Conservation (phyloP, 1,139 yeast genomes). For the Magnusiomyces tetraspermus region DNA sequence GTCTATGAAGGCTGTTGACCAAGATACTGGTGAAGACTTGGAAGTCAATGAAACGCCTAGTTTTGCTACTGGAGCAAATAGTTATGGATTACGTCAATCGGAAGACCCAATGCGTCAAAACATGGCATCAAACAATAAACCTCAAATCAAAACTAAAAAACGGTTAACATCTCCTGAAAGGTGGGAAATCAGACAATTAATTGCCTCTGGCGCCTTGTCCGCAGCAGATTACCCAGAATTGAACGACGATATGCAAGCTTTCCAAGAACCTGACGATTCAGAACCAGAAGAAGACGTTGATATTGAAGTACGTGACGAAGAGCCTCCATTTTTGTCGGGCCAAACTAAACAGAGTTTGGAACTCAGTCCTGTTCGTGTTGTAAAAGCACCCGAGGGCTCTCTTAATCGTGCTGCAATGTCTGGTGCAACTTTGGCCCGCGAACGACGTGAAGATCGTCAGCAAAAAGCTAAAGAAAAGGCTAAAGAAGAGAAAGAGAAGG, state of each 20-base stretch:
- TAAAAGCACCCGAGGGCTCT: slow-evolving; percentile 71
- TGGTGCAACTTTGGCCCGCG: slow-evolving; percentile 63
- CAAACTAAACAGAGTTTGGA: slow-evolving; percentile 39
- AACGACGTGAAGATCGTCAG: slow-evolving; percentile 50
- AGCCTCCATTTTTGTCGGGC: slow-evolving; percentile 67
- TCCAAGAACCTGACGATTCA: slow-evolving; percentile 19
- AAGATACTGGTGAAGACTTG: slow-evolving; percentile 47
- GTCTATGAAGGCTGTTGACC: slow-evolving; percentile 71
- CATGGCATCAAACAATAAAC: not conserved
- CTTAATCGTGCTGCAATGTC: slow-evolving; percentile 64
- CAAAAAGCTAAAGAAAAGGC: slow-evolving; percentile 42
- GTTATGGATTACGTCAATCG: slow-evolving; percentile 9
- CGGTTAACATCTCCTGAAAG: slow-evolving; percentile 75
- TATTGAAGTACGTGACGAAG: slow-evolving; percentile 58
- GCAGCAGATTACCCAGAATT: slow-evolving; percentile 53
- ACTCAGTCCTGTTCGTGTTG: slow-evolving; percentile 46
- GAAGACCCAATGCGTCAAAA: slow-evolving; percentile 4
- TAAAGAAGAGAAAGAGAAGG: slow-evolving; percentile 29
- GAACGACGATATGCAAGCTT: not conserved
- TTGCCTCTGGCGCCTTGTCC: slow-evolving; percentile 67
- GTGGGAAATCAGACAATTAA: slow-evolving; percentile 81
- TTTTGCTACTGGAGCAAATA: slow-evolving; percentile 16
- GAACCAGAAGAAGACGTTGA: slow-evolving; percentile 54
- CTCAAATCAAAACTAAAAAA: slow-evolving; percentile 27
- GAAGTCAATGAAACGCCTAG: slow-evolving; percentile 10